Percentiles rank a stretch among this genome's conserved stretches.
Evolutionary conservation across 2,329 filamentous ascomycete genomes (phyloP).

Genomic region (Akanthomyces muscarius): DNA sequence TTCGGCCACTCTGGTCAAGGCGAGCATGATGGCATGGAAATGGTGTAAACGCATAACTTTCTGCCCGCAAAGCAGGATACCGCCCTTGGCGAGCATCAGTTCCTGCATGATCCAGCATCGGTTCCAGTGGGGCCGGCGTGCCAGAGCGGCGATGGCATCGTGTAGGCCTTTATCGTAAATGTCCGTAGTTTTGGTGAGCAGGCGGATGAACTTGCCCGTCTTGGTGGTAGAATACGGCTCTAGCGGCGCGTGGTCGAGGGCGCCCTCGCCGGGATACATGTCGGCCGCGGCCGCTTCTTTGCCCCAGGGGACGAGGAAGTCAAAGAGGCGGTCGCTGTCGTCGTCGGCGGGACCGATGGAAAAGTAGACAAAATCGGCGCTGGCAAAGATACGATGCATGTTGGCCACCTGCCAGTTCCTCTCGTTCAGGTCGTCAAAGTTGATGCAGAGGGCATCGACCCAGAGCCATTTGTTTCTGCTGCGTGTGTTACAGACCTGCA

Average conservation of each 20-base stretch:
- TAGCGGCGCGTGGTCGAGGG: background rate
- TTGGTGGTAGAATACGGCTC: background rate
- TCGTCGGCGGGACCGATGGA: slow-evolving; percentile 1
- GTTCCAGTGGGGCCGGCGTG: background rate
- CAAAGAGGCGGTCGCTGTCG: background rate
- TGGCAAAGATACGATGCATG: background rate
- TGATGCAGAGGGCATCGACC: slow-evolving; percentile 4
- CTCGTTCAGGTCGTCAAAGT: background rate
- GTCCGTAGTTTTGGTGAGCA: background rate
- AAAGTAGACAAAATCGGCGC: background rate
- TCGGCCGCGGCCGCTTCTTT: background rate
- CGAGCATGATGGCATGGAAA: background rate
- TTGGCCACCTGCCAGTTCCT: slow-evolving; percentile 2
- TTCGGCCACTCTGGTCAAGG: background rate
- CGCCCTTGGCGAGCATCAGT: background rate
- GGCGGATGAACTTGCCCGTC: background rate
- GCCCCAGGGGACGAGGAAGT: background rate
- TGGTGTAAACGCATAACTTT: background rate
- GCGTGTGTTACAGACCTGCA: background rate
- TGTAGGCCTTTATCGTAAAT: background rate
- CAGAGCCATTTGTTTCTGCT: background rate
- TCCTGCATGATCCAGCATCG: slow-evolving; percentile 7
- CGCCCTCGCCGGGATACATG: background rate
- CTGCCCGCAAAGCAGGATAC: background rate
- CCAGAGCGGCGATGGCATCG: background rate